Evolutionary conservation across 2,329 filamentous ascomycete species (phyloP).

Genomic region (Mycogone perniciosa): DNA sequence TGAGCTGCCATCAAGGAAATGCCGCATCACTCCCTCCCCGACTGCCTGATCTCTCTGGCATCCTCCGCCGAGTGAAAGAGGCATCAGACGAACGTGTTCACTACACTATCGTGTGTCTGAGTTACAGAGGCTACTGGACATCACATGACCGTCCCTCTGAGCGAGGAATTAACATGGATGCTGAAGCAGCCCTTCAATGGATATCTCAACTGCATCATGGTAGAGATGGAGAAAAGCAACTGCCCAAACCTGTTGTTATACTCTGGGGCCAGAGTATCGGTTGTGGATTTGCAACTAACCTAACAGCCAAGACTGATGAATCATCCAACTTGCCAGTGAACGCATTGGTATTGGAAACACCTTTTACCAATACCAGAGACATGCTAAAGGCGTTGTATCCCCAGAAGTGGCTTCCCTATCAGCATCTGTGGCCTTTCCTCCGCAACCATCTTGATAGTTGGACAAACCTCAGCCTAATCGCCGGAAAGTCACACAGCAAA

Average conservation of each 20-base stretch:
- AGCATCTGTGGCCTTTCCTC: slow-evolving; percentile 67
- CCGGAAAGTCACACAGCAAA: slow-evolving; percentile 16
- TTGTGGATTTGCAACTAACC: slow-evolving; percentile 61
- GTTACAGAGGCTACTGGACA: slow-evolving; percentile 72
- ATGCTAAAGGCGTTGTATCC: slow-evolving; percentile 71
- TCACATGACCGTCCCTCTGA: slow-evolving; percentile 67
- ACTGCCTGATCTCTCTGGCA: slow-evolving; percentile 49
- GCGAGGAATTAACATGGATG: slow-evolving; percentile 61
- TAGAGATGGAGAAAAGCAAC: slow-evolving; percentile 13
- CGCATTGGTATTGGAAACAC: slow-evolving; percentile 65
- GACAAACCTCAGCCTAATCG: slow-evolving; percentile 43
- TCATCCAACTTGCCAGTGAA: slow-evolving; percentile 34
- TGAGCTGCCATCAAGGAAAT: slow-evolving; percentile 39
- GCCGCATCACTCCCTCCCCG: slow-evolving; percentile 52
- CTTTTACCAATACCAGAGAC: slow-evolving; percentile 62
- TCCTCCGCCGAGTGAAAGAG: slow-evolving; percentile 41
- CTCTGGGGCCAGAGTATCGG: slow-evolving; percentile 78
- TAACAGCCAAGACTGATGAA: slow-evolving; percentile 35
- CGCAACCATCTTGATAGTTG: slow-evolving; percentile 55
- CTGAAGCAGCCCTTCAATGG: slow-evolving; percentile 59
- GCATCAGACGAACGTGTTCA: slow-evolving; percentile 24
- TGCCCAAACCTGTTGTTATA: slow-evolving; percentile 38
- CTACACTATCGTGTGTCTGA: slow-evolving; percentile 49
- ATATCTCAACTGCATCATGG: slow-evolving; percentile 38
- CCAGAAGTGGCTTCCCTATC: slow-evolving; percentile 73